phyloP scores from a whole-genome alignment of 306 rosid species.

The Rubus idaeus region DNA sequence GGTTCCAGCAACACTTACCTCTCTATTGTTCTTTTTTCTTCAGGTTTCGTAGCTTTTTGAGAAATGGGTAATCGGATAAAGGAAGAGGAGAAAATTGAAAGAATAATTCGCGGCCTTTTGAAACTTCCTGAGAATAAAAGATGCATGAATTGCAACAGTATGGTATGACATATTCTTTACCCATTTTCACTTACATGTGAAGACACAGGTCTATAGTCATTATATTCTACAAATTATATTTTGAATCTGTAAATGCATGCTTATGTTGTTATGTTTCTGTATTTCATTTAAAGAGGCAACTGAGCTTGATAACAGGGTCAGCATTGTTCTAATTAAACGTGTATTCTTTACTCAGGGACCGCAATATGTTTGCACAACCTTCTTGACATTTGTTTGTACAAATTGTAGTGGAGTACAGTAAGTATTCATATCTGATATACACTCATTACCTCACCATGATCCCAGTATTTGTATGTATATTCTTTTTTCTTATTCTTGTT shows the following conservation, averaged over 20 bases:
- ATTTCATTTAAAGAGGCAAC: background rate
- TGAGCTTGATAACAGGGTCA: background rate
- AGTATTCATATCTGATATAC: constrained; percentile 21
- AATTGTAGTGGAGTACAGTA: constrained; percentile 97
- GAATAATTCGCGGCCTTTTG: constrained; percentile 57
- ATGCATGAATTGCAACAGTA: constrained; percentile 82
- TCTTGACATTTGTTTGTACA: constrained; percentile 81
- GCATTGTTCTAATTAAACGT: constrained; percentile 7
- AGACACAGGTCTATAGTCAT: too few species aligned
- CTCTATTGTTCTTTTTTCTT: constrained; percentile 3
- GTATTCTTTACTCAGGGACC: constrained; percentile 68
- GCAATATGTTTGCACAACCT: constrained; percentile 88
- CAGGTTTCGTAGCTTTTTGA: constrained; percentile 17
- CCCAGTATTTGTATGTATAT: background rate
- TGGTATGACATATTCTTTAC: constrained; percentile 49
- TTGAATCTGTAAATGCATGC: background rate
- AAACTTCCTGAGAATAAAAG: constrained; percentile 75
- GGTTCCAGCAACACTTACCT: background rate
- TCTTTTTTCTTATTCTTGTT: constrained; percentile 7
- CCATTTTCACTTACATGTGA: too few species aligned
- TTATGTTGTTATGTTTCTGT: background rate
- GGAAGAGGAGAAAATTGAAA: constrained; percentile 75
- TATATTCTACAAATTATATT: background rate
- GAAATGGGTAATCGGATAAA: constrained; percentile 56
- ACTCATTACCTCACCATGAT: background rate